Evolutionary conservation across 192 early-diverging fungal species (phyloP), one percentile per base, ranked within the genome.

Genomic region (Pecoramyces ruminantium): DNA sequence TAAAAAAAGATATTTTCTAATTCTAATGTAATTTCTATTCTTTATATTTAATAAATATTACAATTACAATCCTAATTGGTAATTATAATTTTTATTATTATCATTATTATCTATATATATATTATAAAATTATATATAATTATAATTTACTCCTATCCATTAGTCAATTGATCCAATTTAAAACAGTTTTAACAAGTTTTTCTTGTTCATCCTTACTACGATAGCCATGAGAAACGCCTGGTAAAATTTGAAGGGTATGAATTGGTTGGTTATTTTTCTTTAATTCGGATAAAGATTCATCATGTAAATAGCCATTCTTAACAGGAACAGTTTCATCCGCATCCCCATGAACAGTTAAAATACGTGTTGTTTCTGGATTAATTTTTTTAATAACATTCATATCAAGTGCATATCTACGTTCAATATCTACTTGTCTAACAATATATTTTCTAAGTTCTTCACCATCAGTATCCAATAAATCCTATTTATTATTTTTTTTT

Each of bases 271-370:
- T 39, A 39, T 39, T 21, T 13, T 51, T 51, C 6, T 51, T 51
- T 51, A 51, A 21, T 51, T 21, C 6, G 17, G 42, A 51, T 51
- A 51, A 51, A 21, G 18, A 1, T 51, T 83, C 67, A 78, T 89
- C 83, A 80, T 87, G 89, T 28, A 83, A 83, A 78, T 83, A 86
- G 29, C 84, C 85, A 80, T 87, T 87, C 13, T 85, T 42, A 30
- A 83, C 85, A 0, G 90, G 89, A 28, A 88, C 87, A 6, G 86
- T 81, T 6, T 82, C 78, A 81, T 91, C 90, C 4, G 79, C 79
- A n/a, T 78, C 82, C 9, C 90, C 90, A 78, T 85, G 86, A 2
- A 89, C 78, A 30, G 86, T 89, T 28, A 91, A 84, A 11, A 90
- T 86, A 79, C 80, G 83, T 18, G 80, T 79, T 16, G 80, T 84